Conservation (phyloP, 208 protist species). For the Lotmaria passim region DNA sequence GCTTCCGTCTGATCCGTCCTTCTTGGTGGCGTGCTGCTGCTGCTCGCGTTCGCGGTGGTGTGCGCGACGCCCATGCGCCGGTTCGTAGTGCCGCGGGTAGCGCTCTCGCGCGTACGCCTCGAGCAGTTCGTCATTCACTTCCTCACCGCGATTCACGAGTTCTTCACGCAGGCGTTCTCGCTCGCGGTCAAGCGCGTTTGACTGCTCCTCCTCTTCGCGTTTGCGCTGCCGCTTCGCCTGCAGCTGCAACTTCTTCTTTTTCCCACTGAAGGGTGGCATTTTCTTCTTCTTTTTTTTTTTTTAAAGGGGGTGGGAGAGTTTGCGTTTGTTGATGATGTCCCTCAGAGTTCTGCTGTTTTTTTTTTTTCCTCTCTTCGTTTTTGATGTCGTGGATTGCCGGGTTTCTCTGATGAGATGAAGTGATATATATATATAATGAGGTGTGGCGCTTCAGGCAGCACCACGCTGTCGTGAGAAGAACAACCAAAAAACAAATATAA, state of each 20-base stretch:
- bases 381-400: too few relatives aligned
- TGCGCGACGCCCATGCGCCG: conserved; percentile 5
- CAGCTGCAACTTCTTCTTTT: conserved; percentile 93
- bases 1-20: not conserved
- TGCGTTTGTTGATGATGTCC: too few relatives aligned
- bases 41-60: conserved; percentile 4
- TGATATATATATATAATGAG: too few relatives aligned
- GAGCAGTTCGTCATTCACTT: conserved; percentile 22
- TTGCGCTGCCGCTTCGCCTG: conserved; percentile 85
- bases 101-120: conserved; percentile 27
- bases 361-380: too few relatives aligned
- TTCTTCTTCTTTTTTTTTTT: not conserved
- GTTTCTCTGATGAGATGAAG: too few relatives aligned
- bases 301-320: too few relatives aligned
- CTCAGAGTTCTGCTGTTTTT: too few relatives aligned
- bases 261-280: conserved; percentile 88
- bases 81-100: conserved; percentile 14
- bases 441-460: too few relatives aligned
- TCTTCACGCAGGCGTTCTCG: conserved; percentile 36
- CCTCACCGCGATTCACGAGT: conserved; percentile 27
- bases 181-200: conserved; percentile 24
- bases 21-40: not conserved
- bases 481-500: too few relatives aligned
- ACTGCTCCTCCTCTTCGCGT: conserved; percentile 47
- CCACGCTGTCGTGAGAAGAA: too few relatives aligned